A percentile compares a stretch with the other conserved stretches of the same genome.
Evolutionary conservation across 1,284 basidiomycete species (phyloP).

Genomic region (Naganishia cerealis): DNA sequence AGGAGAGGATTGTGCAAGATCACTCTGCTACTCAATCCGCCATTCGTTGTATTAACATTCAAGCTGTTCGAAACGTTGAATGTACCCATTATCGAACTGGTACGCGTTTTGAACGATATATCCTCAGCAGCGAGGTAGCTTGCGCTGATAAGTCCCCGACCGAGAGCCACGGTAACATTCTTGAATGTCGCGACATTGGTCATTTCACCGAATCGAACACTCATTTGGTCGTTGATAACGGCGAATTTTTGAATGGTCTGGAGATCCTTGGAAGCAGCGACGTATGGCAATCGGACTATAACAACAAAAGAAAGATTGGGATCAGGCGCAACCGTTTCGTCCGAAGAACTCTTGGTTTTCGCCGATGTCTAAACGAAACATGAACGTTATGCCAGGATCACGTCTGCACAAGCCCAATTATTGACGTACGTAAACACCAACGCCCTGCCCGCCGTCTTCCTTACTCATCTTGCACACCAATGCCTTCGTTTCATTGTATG

Average conservation of each 20-base stretch:
- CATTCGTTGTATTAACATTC: constrained; percentile 45
- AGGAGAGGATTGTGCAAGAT: constrained; percentile 44
- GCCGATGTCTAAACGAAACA: constrained; percentile 8
- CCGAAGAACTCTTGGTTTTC: constrained; percentile 19
- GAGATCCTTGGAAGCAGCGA: constrained; percentile 1
- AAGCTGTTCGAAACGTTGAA: constrained; percentile 50
- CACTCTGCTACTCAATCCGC: constrained; percentile 41
- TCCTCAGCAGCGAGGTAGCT: constrained; percentile 42
- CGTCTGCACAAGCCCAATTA: neutral
- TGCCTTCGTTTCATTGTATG: constrained; percentile 37
- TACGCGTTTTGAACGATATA: constrained; percentile 40
- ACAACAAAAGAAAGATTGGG: constrained; percentile 35
- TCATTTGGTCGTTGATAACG: constrained; percentile 43
- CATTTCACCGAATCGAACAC: constrained; percentile 46
- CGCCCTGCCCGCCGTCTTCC: constrained; percentile 41
- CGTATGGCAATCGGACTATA: constrained; percentile 34
- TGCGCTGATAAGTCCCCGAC: constrained; percentile 44
- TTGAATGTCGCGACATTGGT: constrained; percentile 43
- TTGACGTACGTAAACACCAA: constrained; percentile 50
- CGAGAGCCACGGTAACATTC: constrained; percentile 37
- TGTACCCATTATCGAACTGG: constrained; percentile 46
- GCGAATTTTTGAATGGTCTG: constrained; percentile 22
- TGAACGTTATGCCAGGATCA: no score
- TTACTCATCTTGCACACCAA: constrained; percentile 46
- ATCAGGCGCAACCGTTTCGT: constrained; percentile 32